Evolutionary conservation across 352 stramenopile genomes (phyloP).

Genomic region (Globisporangium echinulatum): DNA sequence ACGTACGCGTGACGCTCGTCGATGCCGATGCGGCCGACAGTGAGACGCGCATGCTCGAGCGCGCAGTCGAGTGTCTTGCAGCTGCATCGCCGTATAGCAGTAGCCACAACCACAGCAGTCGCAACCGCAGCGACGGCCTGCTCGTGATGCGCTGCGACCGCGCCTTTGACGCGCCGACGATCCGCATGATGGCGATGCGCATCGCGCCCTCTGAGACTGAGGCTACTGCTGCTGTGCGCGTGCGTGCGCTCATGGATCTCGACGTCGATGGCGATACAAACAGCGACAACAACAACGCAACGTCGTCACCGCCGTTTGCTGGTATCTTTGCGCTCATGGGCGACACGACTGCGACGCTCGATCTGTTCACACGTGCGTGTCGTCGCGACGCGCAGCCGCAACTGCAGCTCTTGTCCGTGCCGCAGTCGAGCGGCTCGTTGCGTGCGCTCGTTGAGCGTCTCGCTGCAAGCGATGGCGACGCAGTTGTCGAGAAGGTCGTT

Average conservation of each 20-base stretch:
- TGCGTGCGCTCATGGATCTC: slow-evolving; percentile 18
- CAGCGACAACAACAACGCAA: neutral
- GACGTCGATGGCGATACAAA: slow-evolving; percentile 9
- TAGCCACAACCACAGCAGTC: neutral
- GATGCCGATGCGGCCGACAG: neutral
- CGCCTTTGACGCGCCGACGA: slow-evolving; percentile 19
- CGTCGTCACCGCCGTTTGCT: slow-evolving; percentile 1
- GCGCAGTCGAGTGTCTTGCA: neutral
- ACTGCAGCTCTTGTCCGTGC: neutral
- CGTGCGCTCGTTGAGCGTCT: neutral
- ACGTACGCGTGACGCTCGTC: slow-evolving; percentile 12
- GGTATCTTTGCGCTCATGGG: slow-evolving; percentile 16
- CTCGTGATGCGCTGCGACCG: slow-evolving; percentile 10
- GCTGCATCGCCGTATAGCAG: neutral
- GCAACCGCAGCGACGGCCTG: slow-evolving; percentile 13
- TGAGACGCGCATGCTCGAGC: slow-evolving; percentile 1
- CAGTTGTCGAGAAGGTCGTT: slow-evolving; percentile 15
- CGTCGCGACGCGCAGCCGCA: neutral
- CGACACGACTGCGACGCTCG: neutral
- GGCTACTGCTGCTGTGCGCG: neutral
- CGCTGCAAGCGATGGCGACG: neutral
- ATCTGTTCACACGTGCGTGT: neutral
- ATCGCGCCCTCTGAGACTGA: too few relatives aligned
- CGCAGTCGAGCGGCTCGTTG: neutral
- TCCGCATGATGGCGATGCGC: slow-evolving; percentile 18